Base-by-base conservation (phyloP, 306 rosid genomes). In the Datisca glomerata region DNA sequence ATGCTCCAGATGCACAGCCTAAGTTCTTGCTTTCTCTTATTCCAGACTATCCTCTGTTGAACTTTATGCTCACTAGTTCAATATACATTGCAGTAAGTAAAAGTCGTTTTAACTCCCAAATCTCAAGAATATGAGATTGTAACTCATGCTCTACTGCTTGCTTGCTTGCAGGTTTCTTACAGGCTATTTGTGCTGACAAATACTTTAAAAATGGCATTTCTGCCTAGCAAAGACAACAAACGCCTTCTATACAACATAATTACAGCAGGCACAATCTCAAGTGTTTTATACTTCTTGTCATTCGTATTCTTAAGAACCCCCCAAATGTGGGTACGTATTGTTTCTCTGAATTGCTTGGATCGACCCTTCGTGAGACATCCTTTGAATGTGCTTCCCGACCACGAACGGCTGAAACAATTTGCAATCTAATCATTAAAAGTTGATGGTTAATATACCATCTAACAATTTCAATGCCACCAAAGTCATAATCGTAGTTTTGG, bases 21-120 rank as follows among this genome's bases (percentile, higher is more conserved):
- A 91, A 91, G 73, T 85, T 92, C 96, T 94, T 85, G 66, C 99
- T 91, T 57, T 80, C 74, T 22, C 12, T 91, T 57, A 73, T 91
- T 54, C 96, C 96, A 24, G 81, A 85, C 43, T 78, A 78, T 69
- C 94, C 99, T 5, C 3, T 91, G 78, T 96, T 91, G 45, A 91
- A 91, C 70, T 91, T 91, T 66, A 85, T 78, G 96, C 86, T 91
- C 47, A 81, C 92, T 19, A 85, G 87, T 45, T 92, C 99, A 29
- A 46, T 80, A 41, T 91, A 85, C 50, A 16, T 76, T 57, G 62
- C 85, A 63, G 96, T 91, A 75, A 66, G 78, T 49, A 50, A 45
- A 63, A 20, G 17, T 42, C 44, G 38, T 51, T 53, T 59, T 8
- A 31, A 31, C 40, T 53, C 37, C 38, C 43, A 20, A 18, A 31